Evolutionary conservation across 495 filamentous ascomycete genomes (phyloP).

Genomic region (Filosporella fistucella): DNA sequence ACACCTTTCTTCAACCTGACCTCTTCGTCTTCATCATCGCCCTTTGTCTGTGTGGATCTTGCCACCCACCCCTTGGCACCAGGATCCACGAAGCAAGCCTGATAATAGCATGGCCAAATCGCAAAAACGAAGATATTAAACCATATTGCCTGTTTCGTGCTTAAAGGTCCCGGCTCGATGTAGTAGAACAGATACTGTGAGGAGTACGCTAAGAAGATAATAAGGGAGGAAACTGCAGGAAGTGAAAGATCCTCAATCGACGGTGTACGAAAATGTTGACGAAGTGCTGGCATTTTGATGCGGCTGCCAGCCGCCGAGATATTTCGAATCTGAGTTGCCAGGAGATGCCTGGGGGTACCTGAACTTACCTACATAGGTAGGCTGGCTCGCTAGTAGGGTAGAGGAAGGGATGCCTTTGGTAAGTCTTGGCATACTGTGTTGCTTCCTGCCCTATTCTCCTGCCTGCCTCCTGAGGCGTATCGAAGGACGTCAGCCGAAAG

Average conservation of each 20-base stretch:
- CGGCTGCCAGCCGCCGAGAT: too few relatives aligned
- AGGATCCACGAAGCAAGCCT: constrained; percentile 72
- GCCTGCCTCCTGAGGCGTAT: too few relatives aligned
- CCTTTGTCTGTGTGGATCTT: constrained; percentile 6
- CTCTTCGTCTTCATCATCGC: constrained; percentile 13
- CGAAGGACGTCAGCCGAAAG: too few relatives aligned
- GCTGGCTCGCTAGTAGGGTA: too few relatives aligned
- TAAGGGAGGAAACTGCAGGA: constrained; percentile 62
- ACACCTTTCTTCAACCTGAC: constrained; percentile 27
- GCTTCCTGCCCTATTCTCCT: too few relatives aligned
- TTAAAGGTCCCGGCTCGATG: constrained; percentile 65
- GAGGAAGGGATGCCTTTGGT: too few relatives aligned
- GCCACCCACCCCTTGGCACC: constrained; percentile 41
- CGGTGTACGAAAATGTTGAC: constrained; percentile 4
- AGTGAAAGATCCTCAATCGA: constrained; percentile 47
- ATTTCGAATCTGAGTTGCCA: too few relatives aligned
- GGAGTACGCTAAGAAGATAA: constrained; percentile 75
- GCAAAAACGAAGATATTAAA: constrained; percentile 73
- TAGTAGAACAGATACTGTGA: constrained; percentile 80
- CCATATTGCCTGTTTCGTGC: constrained; percentile 49
- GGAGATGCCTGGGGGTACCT: too few relatives aligned
- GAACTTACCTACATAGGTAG: too few relatives aligned
- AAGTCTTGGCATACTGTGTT: too few relatives aligned
- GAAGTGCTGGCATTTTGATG: constrained; percentile 1
- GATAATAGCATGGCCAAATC: constrained; percentile 76